Conservation (phyloP, 2,329 filamentous ascomycete genomes). For the Ophiostoma sp. region DNA sequence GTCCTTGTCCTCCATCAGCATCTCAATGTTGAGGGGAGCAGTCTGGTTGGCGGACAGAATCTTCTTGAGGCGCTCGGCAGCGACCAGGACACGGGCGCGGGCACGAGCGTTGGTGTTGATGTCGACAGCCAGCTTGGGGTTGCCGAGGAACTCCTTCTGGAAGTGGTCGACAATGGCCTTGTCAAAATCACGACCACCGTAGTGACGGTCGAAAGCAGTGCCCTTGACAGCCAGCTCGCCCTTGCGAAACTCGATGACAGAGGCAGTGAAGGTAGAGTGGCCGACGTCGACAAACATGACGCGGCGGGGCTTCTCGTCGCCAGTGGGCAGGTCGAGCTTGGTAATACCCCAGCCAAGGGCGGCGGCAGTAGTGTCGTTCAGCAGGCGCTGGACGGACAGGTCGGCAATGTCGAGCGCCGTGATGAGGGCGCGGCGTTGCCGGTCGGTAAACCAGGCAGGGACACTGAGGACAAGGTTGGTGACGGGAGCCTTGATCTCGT, state of each 20-base stretch:
- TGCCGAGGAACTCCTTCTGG: constrained; percentile 92
- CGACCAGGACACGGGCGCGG: constrained; percentile 78
- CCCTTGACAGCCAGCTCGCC: constrained; percentile 93
- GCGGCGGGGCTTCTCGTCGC: constrained; percentile 88
- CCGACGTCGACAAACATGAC: constrained; percentile 94
- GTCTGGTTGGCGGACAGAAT: constrained; percentile 92
- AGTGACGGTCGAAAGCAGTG: constrained; percentile 91
- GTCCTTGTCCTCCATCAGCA: constrained; percentile 96
- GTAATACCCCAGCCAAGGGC: constrained; percentile 97
- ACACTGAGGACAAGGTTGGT: constrained; percentile 92
- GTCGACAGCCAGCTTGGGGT: constrained; percentile 98
- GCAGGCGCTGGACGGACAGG: constrained; percentile 86
- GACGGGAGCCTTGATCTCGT: constrained; percentile 87
- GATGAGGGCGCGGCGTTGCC: constrained; percentile 83
- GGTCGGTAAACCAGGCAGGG: constrained; percentile 95
- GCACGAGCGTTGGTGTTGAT: constrained; percentile 90
- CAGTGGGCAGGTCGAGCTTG: constrained; percentile 84
- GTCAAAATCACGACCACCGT: constrained; percentile 97
- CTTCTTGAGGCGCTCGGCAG: constrained; percentile 98
- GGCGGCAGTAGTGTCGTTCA: constrained; percentile 97
- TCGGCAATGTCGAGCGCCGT: constrained; percentile 93
- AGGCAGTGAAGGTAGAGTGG: constrained; percentile 92
- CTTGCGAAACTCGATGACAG: constrained; percentile 95
- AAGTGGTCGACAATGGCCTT: constrained; percentile 93
- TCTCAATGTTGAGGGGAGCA: constrained; percentile 94